phyloP scores from a whole-genome alignment of 78 protist genomes.

The Planoprotostelium fungivorum region DNA sequence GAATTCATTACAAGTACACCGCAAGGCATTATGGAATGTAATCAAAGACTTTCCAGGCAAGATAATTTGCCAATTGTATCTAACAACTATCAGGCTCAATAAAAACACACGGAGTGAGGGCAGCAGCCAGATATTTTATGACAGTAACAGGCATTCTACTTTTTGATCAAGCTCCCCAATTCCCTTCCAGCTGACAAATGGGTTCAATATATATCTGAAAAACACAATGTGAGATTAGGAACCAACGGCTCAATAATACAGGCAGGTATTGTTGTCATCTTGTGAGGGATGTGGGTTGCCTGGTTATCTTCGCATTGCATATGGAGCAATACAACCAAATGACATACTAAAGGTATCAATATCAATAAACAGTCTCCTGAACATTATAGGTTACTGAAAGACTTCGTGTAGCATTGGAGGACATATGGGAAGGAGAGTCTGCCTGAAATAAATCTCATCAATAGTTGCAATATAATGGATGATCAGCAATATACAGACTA shows the following conservation, averaged over 20 bases:
- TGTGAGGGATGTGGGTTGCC: neutral
- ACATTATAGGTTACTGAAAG: neutral
- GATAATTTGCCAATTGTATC: neutral
- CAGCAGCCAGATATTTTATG: neutral
- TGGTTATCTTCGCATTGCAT: neutral
- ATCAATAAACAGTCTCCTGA: neutral
- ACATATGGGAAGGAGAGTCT: neutral
- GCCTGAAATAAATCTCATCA: no score
- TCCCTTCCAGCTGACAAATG: neutral
- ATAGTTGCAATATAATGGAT: no score
- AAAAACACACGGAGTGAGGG: neutral
- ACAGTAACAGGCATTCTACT: neutral
- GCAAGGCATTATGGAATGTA: neutral
- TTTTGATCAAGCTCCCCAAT: neutral
- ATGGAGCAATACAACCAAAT: neutral
- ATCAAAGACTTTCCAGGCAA: neutral
- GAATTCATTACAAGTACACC: neutral
- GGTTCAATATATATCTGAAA: neutral
- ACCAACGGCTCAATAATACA: neutral
- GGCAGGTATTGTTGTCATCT: neutral
- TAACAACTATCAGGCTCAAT: neutral
- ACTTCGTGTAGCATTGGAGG: neutral
- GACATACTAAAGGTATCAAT: neutral
- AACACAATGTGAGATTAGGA: neutral
- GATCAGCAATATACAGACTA: no score